A percentile compares a stretch with the other conserved stretches of the same genome.
Evolutionary conservation across 2,329 filamentous ascomycete species (phyloP).

Genomic region (Aspergillus awamori): DNA sequence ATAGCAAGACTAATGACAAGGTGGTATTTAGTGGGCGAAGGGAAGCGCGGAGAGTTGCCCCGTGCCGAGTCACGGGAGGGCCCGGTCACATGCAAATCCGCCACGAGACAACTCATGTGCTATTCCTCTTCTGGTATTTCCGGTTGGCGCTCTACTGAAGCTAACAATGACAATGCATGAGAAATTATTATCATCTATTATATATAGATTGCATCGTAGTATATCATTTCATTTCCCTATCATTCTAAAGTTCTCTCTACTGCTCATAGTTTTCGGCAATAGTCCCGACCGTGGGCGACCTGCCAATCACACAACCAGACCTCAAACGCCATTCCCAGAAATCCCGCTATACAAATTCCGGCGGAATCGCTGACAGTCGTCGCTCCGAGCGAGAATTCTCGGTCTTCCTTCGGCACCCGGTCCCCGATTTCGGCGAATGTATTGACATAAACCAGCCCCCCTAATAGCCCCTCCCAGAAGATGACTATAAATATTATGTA

Average conservation of each 20-base stretch:
- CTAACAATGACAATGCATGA: too few relatives aligned
- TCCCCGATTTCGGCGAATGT: conserved; percentile 95
- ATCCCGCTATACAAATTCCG: conserved; percentile 85
- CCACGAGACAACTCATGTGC: too few relatives aligned
- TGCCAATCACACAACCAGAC: conserved; percentile 82
- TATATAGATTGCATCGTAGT: too few relatives aligned
- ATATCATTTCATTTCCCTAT: too few relatives aligned
- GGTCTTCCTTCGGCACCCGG: conserved; percentile 71
- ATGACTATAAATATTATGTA: conserved; percentile 83
- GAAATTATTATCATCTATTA: too few relatives aligned
- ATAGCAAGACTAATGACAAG: neutral
- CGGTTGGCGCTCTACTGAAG: too few relatives aligned
- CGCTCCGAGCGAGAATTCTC: conserved; percentile 88
- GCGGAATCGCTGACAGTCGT: conserved; percentile 90
- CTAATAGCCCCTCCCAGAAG: conserved; percentile 92
- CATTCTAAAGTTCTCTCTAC: neutral
- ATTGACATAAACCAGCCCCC: conserved; percentile 91
- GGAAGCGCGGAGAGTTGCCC: too few relatives aligned
- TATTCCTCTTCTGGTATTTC: too few relatives aligned
- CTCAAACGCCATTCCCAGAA: conserved; percentile 82
- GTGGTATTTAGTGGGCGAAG: neutral
- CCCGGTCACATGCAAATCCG: too few relatives aligned
- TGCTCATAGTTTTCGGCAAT: conserved; percentile 59
- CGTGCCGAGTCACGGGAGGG: too few relatives aligned
- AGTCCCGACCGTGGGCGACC: conserved; percentile 75